A percentile compares a stretch with the other conserved stretches of the same genome.
Conservation (phyloP, 2,329 filamentous ascomycete species). For the Epichloe coenophiala region DNA sequence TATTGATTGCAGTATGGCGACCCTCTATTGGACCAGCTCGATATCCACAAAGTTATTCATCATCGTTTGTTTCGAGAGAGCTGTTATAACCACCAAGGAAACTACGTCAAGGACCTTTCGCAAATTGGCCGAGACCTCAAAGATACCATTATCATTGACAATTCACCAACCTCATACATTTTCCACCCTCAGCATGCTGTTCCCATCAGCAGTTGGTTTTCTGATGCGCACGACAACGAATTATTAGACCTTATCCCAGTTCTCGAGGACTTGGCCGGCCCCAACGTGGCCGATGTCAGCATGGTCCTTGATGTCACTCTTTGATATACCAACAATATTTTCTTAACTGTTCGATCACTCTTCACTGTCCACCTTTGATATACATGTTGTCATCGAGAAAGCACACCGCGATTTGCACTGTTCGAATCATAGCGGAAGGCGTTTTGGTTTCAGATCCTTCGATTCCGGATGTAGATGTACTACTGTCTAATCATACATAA, state of each 20-base stretch:
- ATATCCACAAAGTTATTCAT: constrained; percentile 94
- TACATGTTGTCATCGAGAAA: constrained; percentile 16
- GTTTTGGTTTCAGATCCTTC: constrained; percentile 39
- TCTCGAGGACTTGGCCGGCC: constrained; percentile 84
- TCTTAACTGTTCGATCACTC: constrained; percentile 12
- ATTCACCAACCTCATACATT: constrained; percentile 97
- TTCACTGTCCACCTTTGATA: constrained; percentile 18
- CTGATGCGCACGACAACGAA: constrained; percentile 98
- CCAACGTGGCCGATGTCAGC: constrained; percentile 89
- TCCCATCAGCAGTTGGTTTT: constrained; percentile 99
- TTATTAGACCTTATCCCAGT: constrained; percentile 94
- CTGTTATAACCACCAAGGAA: constrained; percentile 98
- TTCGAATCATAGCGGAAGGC: constrained; percentile 40
- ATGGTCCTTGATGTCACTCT: constrained; percentile 87
- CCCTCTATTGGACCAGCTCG: constrained; percentile 85
- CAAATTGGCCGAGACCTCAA: constrained; percentile 91
- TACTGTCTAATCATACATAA: constrained; percentile 39
- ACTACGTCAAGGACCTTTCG: constrained; percentile 98
- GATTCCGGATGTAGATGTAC: constrained; percentile 37
- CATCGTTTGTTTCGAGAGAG: constrained; percentile 94
- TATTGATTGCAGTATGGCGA: constrained; percentile 63
- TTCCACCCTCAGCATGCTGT: constrained; percentile 99
- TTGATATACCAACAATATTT: constrained; percentile 28
- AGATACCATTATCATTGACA: constrained; percentile 99
- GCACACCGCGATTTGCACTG: constrained; percentile 22